Percentiles rank a stretch among this genome's conserved stretches.
These are phyloP conservation scores for Xylariaceae sp. DNA, from an alignment of 2,329 filamentous ascomycete species.

Conservation along the genomic window DNA sequence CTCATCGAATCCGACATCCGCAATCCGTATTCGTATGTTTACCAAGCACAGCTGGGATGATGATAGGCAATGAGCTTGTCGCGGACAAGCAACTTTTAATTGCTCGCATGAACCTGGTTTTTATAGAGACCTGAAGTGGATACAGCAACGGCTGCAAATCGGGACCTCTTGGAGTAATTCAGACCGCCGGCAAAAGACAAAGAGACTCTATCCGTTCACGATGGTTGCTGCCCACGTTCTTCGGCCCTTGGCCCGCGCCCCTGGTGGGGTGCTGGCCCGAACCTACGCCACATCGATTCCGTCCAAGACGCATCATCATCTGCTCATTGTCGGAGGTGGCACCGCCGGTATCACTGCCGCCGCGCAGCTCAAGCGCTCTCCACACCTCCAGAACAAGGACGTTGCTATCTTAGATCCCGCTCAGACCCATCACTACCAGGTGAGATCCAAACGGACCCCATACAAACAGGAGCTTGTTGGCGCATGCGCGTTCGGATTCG, in stretches of 20 bases:
- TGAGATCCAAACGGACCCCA: constrained; percentile 4
- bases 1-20: neutral
- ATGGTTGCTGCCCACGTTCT: constrained; percentile 17
- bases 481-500: neutral
- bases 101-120: neutral
- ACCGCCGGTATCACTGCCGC: constrained; percentile 60
- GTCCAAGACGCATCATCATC: constrained; percentile 47
- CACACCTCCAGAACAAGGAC: constrained; percentile 30
- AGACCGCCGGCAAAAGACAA: neutral
- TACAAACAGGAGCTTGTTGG: too few relatives aligned
- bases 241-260: constrained; percentile 21
- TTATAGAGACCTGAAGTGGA: neutral
- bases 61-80: too few relatives aligned
- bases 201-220: neutral
- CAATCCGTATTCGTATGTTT: neutral
- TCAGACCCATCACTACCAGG: constrained; percentile 33
- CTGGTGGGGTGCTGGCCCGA: constrained; percentile 17
- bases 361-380: constrained; percentile 55
- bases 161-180: neutral
- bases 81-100: neutral
- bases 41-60: too few relatives aligned
- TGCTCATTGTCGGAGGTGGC: constrained; percentile 63
- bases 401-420: constrained; percentile 36
- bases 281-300: constrained; percentile 30
- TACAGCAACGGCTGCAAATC: neutral